phyloP scores from a whole-genome alignment of 495 filamentous ascomycete species.

The Penicillium ochrochloron region DNA sequence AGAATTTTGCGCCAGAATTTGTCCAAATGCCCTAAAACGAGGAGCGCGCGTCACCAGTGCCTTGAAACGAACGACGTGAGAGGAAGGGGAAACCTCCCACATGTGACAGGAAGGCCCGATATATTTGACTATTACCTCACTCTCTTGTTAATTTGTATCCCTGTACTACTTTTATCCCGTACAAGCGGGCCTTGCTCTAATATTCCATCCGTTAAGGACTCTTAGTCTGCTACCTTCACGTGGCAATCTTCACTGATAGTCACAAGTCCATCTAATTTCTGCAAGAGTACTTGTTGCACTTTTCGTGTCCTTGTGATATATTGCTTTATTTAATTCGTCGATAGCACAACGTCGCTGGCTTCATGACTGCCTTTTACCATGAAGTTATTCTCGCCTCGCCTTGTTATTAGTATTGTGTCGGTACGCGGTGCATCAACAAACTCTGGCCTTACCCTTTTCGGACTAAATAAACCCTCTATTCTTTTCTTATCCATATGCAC shows the following conservation, averaged over 20 bases:
- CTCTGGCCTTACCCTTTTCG: neutral
- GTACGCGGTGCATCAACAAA: neutral
- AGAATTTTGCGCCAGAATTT: too few species aligned
- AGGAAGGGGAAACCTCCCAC: too few species aligned
- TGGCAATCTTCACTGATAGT: neutral
- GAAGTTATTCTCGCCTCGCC: neutral
- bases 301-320: neutral
- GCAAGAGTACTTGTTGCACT: slow-evolving; percentile 4
- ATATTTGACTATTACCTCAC: neutral
- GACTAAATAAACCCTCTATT: neutral
- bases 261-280: slow-evolving; percentile 1
- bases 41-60: too few species aligned
- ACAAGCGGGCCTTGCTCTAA: neutral
- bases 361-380: neutral
- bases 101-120: neutral
- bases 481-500: neutral
- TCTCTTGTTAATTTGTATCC: neutral
- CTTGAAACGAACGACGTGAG: too few species aligned
- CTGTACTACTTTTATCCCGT: too few species aligned
- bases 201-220: neutral
- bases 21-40: too few species aligned
- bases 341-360: neutral
- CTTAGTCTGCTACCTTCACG: slow-evolving; percentile 6
- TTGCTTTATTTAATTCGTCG: neutral
- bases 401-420: neutral